Evolutionary conservation across 164 flowering plant species (phyloP).

Genomic region (Amborella trichopoda): DNA sequence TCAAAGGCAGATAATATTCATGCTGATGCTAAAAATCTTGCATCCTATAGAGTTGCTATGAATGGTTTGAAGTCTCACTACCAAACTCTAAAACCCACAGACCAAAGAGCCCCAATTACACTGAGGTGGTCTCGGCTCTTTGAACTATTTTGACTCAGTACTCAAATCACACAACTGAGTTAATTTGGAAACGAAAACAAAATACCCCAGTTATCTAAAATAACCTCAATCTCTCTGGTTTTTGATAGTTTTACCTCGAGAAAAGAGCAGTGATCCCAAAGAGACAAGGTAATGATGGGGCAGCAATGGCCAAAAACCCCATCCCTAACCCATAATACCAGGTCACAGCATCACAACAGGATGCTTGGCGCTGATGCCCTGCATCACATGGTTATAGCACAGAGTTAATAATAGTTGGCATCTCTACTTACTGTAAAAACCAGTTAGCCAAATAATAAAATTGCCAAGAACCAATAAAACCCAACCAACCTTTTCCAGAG

Average conservation of each 20-base stretch:
- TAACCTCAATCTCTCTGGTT: not conserved
- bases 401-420: no score
- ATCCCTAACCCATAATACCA: constrained; percentile 72
- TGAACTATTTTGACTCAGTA: no score
- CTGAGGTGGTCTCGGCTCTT: no score
- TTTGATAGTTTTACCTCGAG: constrained; percentile 32
- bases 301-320: constrained; percentile 65
- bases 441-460: not conserved
- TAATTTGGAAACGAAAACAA: not conserved
- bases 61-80: no score
- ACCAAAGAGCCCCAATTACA: not conserved
- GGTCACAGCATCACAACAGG: constrained; percentile 42
- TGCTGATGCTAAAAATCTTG: no score
- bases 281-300: constrained; percentile 69
- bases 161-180: no score
- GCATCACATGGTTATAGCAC: no score
- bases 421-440: no score
- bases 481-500: constrained; percentile 64
- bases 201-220: not conserved
- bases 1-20: no score
- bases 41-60: no score
- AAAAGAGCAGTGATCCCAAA: constrained; percentile 83
- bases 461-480: not conserved
- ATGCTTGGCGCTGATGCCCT: constrained; percentile 71
- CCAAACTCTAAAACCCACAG: not conserved